These are phyloP conservation scores for Heterobasidion parviporum DNA, from an alignment of 1,284 basidiomycete species.

Conservation along the genomic window DNA sequence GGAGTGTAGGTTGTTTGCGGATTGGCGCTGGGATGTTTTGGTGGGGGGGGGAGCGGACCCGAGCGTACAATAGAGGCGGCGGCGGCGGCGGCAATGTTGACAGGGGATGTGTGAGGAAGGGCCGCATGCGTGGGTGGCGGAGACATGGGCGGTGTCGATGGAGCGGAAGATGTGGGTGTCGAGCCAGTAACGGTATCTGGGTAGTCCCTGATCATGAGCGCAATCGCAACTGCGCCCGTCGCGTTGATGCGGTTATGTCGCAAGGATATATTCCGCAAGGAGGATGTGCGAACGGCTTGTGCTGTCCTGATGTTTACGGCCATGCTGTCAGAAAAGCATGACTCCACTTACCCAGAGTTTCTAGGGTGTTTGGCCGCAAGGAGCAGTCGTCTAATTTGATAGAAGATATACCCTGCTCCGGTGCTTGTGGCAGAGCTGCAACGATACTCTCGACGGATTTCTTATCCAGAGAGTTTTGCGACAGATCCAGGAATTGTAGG, in stretches of 20 bases:
- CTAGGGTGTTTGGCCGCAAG: slow-evolving; percentile 64
- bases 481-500: slow-evolving; percentile 83
- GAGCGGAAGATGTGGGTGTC: slow-evolving; percentile 19
- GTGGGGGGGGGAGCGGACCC: slow-evolving; percentile 48
- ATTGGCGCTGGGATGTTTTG: slow-evolving; percentile 42
- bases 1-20: slow-evolving; percentile 74
- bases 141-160: slow-evolving; percentile 19
- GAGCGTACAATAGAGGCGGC: slow-evolving; percentile 15
- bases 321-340: neutral
- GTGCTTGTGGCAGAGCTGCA: slow-evolving; percentile 51
- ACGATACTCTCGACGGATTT: slow-evolving; percentile 79
- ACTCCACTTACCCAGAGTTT: slow-evolving; percentile 58
- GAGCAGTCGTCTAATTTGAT: slow-evolving; percentile 79
- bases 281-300: slow-evolving; percentile 74
- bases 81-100: neutral
- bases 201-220: slow-evolving; percentile 92
- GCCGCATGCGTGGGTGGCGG: slow-evolving; percentile 14
- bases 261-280: slow-evolving; percentile 80
- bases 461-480: slow-evolving; percentile 82
- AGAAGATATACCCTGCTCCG: slow-evolving; percentile 58
- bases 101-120: slow-evolving; percentile 6
- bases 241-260: slow-evolving; percentile 79
- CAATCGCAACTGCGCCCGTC: slow-evolving; percentile 83
- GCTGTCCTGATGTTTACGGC: slow-evolving; percentile 32
- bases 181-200: slow-evolving; percentile 54